Evolutionary conservation across 176 grass and related monocot genomes (phyloP), one percentile per base, ranked within the genome.

Genomic region (Carex parvula): DNA sequence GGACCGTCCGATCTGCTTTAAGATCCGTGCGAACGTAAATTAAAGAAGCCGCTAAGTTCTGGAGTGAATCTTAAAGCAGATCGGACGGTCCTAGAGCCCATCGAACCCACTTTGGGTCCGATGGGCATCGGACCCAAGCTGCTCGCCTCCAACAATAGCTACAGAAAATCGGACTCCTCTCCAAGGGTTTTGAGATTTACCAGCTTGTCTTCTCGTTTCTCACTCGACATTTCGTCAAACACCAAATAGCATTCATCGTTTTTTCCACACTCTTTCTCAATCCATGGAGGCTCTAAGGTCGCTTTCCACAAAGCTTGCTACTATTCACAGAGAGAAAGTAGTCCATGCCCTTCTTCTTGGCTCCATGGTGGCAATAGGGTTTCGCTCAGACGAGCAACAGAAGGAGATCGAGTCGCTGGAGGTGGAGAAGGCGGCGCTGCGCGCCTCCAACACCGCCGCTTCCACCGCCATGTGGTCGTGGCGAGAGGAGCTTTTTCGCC

Each of bases 381-480:
- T 79, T 55, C 86, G 85, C 7, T 98, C 95, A 33, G 60, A 57
- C 69, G 82, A 91, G 82, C 92, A 94, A 80, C 92, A 93, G 92
- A 78, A 52, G 8, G 85, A 98, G 92, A 82, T 98, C 84, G 91
- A 93, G 0, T 79, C 46, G 37, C 84, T 95, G 52, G 86, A 93
- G 86, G 89, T 84, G 1, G 86, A 91, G 84, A 94, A 86, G 88
- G 60, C 76, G 17, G 64, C 90, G 68, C 86, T 98, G 85, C 95
- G 91, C 9, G 74, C 89, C 53, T 55, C 87, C 83, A 91, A 94
- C 66, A 4, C 90, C 52, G 58, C 86, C 82, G 87, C 87, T 84
- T 93, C 89, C 69, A 70, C 89, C 13, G 7, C 95, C 86, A 90
- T 98, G 92, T 95, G 91, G 95, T 79, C 89, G 1, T 89, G 87